phyloP scores from a whole-genome alignment of 2,329 filamentous ascomycete species.

The Sordariomycetes sp. region DNA sequence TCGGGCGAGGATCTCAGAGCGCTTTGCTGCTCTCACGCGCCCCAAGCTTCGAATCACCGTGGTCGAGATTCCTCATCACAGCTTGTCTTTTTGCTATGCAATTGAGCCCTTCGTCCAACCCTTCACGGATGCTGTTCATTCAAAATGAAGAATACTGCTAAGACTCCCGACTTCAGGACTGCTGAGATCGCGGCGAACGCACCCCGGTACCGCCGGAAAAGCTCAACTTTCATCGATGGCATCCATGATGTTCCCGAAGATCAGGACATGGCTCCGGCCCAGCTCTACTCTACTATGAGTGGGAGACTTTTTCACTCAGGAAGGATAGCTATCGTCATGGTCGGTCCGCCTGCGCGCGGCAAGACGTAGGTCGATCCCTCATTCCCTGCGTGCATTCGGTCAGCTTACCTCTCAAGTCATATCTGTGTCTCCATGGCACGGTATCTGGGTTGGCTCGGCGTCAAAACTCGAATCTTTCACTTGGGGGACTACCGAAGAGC shows the following conservation, averaged over 20 bases:
- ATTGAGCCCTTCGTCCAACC: background rate
- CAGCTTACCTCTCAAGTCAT: constrained; percentile 35
- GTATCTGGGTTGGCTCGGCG: constrained; percentile 92
- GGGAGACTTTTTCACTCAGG: constrained; percentile 95
- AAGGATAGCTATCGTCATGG: constrained; percentile 93
- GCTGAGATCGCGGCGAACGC: constrained; percentile 88
- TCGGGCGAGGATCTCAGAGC: no score
- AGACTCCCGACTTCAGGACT: constrained; percentile 48
- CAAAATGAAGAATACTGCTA: background rate
- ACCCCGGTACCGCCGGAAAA: constrained; percentile 81
- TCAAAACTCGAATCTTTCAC: constrained; percentile 97
- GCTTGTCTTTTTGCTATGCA: background rate
- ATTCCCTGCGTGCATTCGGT: background rate
- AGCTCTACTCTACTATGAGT: constrained; percentile 97
- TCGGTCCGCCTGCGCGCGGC: constrained; percentile 86
- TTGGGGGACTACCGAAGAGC: constrained; percentile 92
- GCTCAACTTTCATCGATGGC: constrained; percentile 92
- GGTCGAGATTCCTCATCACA: background rate
- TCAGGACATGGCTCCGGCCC: constrained; percentile 77
- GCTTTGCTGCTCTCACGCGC: background rate
- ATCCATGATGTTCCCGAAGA: constrained; percentile 90
- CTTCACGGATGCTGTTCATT: background rate
- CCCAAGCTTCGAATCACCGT: background rate
- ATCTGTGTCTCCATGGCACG: constrained; percentile 92
- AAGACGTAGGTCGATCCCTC: constrained; percentile 63